Evolutionary conservation across 73 alveolate genomes (phyloP), one percentile per base, ranked within the genome.

Genomic region (Paramecium biaurelia): DNA sequence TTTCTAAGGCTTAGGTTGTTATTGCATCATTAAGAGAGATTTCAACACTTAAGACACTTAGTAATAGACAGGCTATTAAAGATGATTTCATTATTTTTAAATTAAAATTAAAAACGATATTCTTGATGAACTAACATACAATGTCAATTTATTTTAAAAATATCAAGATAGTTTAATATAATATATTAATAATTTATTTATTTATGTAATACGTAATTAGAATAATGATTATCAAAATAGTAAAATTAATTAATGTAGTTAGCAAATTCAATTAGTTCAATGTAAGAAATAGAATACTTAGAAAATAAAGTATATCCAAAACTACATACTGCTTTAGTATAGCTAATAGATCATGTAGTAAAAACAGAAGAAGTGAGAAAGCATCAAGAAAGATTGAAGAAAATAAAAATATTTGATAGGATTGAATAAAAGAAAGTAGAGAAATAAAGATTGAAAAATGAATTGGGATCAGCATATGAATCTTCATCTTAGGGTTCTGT

Each of bases 371-470:
- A 86, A 7, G 85, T 86, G 5, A 57, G 93, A 41, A 86, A 86
- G 70, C 93, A 86, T 42, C 67, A 86, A 37, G 93, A 86, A 24
- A 86, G 93, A 37, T 57, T 86, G 14, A 86, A 86, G 26, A 86
- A 76, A 41, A 86, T 63, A 30, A 86, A 86, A 67, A 76, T 86
- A 30, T 86, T 86, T 86, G 93, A 86, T 86, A 28, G 63, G 12
- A 37, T 86, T n/a, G 93, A 86, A 86, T 63, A 86, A 38, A 86
- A 86, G 57, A 86, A 42, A 38, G 93, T 86, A 18, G 93, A 86
- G 57, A 86, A 86, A 14, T 63, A 86, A 59, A 86, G 85, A 42
- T 63, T 86, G 49, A 86, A 86, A 86, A 85, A 63, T 7, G 93
- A 86, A 12, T 86, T 86, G 24, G 93, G 93, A 11, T 63, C 58